Percentiles rank a stretch among this genome's conserved stretches.
These are phyloP conservation scores for Heritiera fomes DNA, from an alignment of 345 rosid species.

Conservation along the genomic window DNA sequence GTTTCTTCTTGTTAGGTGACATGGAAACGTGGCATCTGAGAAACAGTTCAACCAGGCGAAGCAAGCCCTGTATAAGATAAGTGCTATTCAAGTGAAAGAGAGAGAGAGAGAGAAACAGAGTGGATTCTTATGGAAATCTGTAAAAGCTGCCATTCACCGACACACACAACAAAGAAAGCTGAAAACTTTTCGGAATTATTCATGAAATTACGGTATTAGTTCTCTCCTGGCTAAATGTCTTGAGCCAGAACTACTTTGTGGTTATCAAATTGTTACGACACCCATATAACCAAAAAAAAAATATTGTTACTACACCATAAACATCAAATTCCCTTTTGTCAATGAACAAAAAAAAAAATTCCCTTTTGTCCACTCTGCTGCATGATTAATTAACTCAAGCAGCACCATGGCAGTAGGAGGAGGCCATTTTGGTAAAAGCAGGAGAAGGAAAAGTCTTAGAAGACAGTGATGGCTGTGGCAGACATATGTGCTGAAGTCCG, in stretches of 20 bases:
- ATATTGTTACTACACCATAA: not conserved
- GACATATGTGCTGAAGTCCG: not conserved
- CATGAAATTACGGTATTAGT: conserved; percentile 16
- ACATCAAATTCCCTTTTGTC: not conserved
- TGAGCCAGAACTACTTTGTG: not conserved
- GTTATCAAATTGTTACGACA: too few species aligned
- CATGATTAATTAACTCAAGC: not conserved
- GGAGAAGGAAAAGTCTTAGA: conserved; percentile 13
- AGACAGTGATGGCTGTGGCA: not conserved
- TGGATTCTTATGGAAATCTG: conserved; percentile 31
- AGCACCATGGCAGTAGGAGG: not conserved
- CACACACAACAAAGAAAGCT: conserved; percentile 18
- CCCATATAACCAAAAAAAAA: too few species aligned
- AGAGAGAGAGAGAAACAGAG: not conserved
- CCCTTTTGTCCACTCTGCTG: too few species aligned
- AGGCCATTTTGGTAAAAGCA: not conserved
- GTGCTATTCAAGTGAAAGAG: not conserved
- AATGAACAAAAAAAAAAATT: too few species aligned
- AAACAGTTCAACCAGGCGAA: not conserved
- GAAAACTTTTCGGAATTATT: conserved; percentile 11
- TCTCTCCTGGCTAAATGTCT: not conserved
- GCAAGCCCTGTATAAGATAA: not conserved
- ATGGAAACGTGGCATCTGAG: conserved; percentile 23
- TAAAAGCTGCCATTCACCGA: conserved; percentile 41
- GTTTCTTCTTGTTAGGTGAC: conserved; percentile 26